A percentile compares a stretch with the other conserved stretches of the same genome.
Evolutionary conservation across 1,284 basidiomycete species (phyloP).

Genomic region (Phaffia rhodozyma): DNA sequence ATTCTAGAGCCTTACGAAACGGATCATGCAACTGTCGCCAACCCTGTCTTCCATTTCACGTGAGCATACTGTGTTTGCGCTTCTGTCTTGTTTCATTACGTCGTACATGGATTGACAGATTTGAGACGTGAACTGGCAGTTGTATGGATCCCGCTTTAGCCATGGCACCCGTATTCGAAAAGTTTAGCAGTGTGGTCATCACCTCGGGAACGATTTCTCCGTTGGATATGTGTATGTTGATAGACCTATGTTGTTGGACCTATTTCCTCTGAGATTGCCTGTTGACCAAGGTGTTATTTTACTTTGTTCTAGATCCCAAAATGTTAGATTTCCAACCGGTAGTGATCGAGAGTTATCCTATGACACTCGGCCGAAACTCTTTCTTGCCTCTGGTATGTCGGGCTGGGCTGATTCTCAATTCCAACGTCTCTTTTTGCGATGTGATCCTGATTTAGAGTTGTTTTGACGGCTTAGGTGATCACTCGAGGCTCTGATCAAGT

Average conservation of each 20-base stretch:
- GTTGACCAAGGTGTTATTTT: not conserved
- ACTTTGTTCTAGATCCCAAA: slow-evolving; percentile 61
- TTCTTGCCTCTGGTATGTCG: slow-evolving; percentile 80
- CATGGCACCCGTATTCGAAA: slow-evolving; percentile 95
- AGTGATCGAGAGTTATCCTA: slow-evolving; percentile 92
- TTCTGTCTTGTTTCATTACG: not conserved
- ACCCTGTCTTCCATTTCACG: slow-evolving; percentile 98
- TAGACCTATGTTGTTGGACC: not conserved
- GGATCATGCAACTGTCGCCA: slow-evolving; percentile 95
- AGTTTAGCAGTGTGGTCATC: slow-evolving; percentile 96
- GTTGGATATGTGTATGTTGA: slow-evolving; percentile 62
- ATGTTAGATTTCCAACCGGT: slow-evolving; percentile 98
- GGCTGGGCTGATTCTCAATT: slow-evolving; percentile 13
- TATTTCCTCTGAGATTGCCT: not conserved
- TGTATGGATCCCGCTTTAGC: slow-evolving; percentile 96
- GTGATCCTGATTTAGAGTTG: not conserved
- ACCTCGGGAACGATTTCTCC: slow-evolving; percentile 98
- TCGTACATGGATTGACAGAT: not conserved
- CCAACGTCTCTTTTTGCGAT: not conserved
- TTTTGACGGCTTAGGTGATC: slow-evolving; percentile 54
- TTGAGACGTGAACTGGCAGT: slow-evolving; percentile 36
- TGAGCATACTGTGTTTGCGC: slow-evolving; percentile 35
- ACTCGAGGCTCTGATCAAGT: slow-evolving; percentile 98
- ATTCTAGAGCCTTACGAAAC: slow-evolving; percentile 99
- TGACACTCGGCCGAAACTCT: slow-evolving; percentile 93